These are phyloP conservation scores for Gillenia trifoliata DNA, from an alignment of 306 rosid genomes.

Conservation along the genomic window DNA sequence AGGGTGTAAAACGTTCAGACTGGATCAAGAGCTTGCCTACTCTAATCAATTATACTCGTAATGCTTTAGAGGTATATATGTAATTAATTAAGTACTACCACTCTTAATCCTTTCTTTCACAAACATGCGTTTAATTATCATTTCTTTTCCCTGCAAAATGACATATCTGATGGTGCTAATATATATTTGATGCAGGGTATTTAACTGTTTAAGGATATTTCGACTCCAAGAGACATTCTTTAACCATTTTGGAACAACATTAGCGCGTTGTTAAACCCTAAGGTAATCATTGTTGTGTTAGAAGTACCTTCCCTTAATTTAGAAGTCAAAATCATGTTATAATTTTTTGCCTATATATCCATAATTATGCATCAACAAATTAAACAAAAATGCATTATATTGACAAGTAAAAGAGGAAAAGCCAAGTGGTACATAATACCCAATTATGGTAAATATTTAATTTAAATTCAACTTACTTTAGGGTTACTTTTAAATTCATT, in stretches of 20 bases:
- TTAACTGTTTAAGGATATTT: conserved; percentile 40
- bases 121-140: too few species aligned
- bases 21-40: conserved; percentile 80
- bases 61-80: conserved; percentile 54
- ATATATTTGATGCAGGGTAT: conserved; percentile 31
- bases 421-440: too few species aligned
- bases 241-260: conserved; percentile 54
- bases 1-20: conserved; percentile 52
- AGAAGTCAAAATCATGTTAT: too few species aligned
- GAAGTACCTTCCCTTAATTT: not conserved
- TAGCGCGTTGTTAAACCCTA: conserved; percentile 63
- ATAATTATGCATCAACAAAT: too few species aligned
- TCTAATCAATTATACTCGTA: conserved; percentile 36
- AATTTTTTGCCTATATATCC: too few species aligned
- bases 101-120: too few species aligned
- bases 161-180: not conserved
- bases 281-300: conserved; percentile 32
- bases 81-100: not conserved
- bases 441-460: not conserved
- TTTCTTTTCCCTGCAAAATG: not conserved
- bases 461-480: not conserved
- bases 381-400: too few species aligned
- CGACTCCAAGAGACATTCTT: conserved; percentile 43
- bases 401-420: too few species aligned
- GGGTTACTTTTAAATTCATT: conserved; percentile 17